Conservation (phyloP, 208 protist species). For the Wallacemonas sp. region DNA sequence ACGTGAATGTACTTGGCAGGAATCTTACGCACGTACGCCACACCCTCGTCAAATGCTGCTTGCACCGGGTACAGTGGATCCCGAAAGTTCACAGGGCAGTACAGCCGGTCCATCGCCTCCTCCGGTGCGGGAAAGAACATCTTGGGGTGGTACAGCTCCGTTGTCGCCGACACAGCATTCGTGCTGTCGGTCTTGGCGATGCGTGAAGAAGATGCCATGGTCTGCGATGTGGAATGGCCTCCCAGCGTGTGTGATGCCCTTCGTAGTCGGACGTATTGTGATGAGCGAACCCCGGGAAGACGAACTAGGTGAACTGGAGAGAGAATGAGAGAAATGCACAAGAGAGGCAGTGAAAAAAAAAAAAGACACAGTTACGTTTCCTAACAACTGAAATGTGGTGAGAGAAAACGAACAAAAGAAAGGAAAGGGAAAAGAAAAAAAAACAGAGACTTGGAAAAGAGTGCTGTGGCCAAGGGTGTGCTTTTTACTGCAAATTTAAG, state of each 20-base stretch:
- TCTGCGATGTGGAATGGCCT: no score
- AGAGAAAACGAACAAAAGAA: neutral
- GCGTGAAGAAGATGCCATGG: neutral
- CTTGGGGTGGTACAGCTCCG: conserved; percentile 12
- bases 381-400: neutral
- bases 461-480: no score
- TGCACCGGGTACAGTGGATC: conserved; percentile 22
- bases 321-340: no score
- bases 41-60: conserved; percentile 50
- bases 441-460: no score
- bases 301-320: no score
- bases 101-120: conserved; percentile 7
- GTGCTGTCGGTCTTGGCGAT: neutral
- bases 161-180: neutral
- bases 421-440: neutral
- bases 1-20: conserved; percentile 68
- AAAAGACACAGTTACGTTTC: neutral
- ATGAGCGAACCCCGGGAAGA: no score
- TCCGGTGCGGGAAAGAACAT: conserved; percentile 4
- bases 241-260: no score
- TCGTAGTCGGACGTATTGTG: no score
- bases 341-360: no score
- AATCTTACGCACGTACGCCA: conserved; percentile 63
- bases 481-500: no score
- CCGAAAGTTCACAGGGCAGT: conserved; percentile 35